Conservation (phyloP, 495 filamentous ascomycete genomes). For the Neurospora sp. region DNA sequence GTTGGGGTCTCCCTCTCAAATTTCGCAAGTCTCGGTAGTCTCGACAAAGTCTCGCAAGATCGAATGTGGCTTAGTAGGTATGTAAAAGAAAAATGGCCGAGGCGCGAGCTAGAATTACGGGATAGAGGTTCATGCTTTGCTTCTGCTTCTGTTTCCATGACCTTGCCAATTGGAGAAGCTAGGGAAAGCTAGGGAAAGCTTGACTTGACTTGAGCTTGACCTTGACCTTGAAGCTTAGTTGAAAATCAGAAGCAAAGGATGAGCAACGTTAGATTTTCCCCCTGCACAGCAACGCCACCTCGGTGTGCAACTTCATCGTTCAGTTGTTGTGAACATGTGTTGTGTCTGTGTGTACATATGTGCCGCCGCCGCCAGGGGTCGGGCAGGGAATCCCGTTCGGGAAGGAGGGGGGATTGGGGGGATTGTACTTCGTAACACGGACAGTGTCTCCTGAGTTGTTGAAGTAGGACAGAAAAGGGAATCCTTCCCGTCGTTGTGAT, state of each 20-base stretch:
- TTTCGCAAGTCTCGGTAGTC: background rate
- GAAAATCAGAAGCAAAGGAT: background rate
- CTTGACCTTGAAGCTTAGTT: background rate
- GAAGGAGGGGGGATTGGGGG: background rate
- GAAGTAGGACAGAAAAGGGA: background rate
- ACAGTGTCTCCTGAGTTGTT: background rate
- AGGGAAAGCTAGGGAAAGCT: background rate
- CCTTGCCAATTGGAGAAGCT: background rate
- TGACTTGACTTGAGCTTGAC: background rate
- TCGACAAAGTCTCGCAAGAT: background rate
- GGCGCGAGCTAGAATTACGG: background rate
- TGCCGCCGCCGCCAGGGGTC: background rate
- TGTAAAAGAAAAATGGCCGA: background rate
- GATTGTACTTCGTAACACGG: background rate
- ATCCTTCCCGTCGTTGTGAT: background rate
- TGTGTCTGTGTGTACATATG: background rate
- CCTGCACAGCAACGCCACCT: background rate
- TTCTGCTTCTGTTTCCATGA: background rate
- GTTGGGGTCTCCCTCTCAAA: background rate
- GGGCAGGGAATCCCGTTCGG: background rate
- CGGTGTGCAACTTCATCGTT: background rate
- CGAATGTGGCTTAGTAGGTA: background rate
- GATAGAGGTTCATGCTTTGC: background rate
- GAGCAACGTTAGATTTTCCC: too few species aligned
- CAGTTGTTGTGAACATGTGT: background rate